Percentiles rank a stretch among this genome's conserved stretches.
These are phyloP conservation scores for Rosa persica DNA, from an alignment of 306 rosid genomes.

Conservation along the genomic window DNA sequence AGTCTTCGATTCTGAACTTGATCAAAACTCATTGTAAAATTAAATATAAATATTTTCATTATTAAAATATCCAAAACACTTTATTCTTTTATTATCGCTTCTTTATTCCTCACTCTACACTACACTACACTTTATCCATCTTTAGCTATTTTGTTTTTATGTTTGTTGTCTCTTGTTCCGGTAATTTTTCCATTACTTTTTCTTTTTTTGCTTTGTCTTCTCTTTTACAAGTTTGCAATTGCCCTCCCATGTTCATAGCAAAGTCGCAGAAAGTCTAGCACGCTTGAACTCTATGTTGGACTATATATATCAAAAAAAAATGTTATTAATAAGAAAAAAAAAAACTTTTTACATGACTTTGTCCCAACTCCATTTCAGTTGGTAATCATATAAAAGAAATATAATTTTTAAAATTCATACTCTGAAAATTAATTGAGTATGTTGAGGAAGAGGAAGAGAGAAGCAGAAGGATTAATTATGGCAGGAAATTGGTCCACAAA, in stretches of 20 bases:
- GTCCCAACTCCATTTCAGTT: not conserved
- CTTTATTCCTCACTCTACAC: conserved; percentile 53
- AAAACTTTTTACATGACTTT: too few species aligned
- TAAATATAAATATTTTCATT: not conserved
- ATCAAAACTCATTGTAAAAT: too few species aligned
- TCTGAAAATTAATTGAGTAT: not conserved
- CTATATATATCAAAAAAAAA: too few species aligned
- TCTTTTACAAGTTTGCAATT: conserved; percentile 17
- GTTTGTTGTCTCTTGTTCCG: conserved; percentile 55
- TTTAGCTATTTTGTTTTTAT: conserved; percentile 55
- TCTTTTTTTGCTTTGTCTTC: conserved; percentile 35
- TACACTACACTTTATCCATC: conserved; percentile 58
- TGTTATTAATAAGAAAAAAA: too few species aligned
- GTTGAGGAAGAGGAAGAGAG: not conserved
- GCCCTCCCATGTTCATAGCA: not conserved
- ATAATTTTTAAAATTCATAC: not conserved
- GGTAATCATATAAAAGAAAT: not conserved
- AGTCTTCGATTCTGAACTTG: too few species aligned
- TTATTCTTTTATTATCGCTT: conserved; percentile 70
- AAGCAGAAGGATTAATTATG: conserved; percentile 16
- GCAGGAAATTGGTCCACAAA: conserved; percentile 56
- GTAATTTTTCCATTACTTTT: conserved; percentile 45
- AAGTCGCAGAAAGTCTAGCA: not conserved
- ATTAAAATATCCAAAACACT: conserved; percentile 34
- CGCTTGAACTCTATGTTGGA: too few species aligned